Evolutionary conservation across 768 basidiomycete genomes (phyloP), one percentile per base, ranked within the genome.

Genomic region (Psilocybe cyanescens): DNA sequence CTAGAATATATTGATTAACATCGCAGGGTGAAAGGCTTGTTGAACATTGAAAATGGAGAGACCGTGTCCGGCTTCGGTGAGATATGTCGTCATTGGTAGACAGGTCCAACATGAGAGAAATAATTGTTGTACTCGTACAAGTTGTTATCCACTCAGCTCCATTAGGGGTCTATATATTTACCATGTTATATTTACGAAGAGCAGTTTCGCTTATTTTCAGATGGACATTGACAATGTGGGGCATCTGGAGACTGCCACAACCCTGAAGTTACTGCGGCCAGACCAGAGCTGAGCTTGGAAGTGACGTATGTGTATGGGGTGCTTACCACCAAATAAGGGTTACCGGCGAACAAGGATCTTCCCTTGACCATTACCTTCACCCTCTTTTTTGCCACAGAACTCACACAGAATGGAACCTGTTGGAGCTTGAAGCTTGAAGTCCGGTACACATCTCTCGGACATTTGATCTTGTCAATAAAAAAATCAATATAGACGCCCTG

Each of bases 1-100:
- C 37, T 46, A 60, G 63, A 60, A 57, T 24, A 31, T 58, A 51
- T 61, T 65, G 63, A 64, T 60, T 45, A 30, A 35, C 50, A 57
- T 37, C 56, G 41, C 59, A 64, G 58, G 56, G 54, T 50, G 45
- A 45, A 54, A 53, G 52, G 46, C 45, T 44, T 44, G 41, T 11
- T 44, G 41, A 44, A n/a, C 41, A 44, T 7, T 35, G 11, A 16
- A 12, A 44, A 5, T 11, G 41, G 11, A 44, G 24, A 24, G 24
- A 24, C 24, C 24, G 24, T 24, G 24, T 24, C 24, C 33, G 33
- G 33, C 33, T 35, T 35, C 33, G 33, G 33, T 35, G 33, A 35
- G 33, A 35, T 35, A 35, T 35, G 33, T 35, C 6, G 6, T 6
- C 33, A 35, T 35, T 39, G 37, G 14, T 16, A 44, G 41, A 5